A percentile compares a stretch with the other conserved stretches of the same genome.
Evolutionary conservation across 2,329 filamentous ascomycete genomes (phyloP).

Genomic region (Fusarium nodosum): DNA sequence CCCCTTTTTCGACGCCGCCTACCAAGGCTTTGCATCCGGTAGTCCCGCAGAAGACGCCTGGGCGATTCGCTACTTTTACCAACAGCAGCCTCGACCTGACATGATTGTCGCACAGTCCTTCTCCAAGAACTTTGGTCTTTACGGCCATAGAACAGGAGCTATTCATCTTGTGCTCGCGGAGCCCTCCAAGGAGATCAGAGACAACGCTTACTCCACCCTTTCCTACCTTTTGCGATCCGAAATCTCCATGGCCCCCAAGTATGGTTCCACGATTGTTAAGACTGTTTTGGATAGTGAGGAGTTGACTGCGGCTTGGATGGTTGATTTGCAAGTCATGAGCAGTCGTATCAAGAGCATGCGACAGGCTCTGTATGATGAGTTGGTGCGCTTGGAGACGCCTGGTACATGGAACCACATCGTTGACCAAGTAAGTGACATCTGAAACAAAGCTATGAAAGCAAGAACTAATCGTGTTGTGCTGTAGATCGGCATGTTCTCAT

Average conservation of each 20-base stretch:
- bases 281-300: slow-evolving; percentile 83
- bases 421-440: slow-evolving; percentile 63
- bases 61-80: slow-evolving; percentile 91
- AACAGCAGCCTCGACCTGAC: slow-evolving; percentile 72
- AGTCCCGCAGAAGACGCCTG: slow-evolving; percentile 86
- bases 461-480: background rate
- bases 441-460: fast-evolving
- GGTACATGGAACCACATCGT: slow-evolving; percentile 97
- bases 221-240: slow-evolving; percentile 87
- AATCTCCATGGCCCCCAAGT: slow-evolving; percentile 95
- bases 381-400: slow-evolving; percentile 88
- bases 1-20: slow-evolving; percentile 97
- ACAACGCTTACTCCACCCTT: slow-evolving; percentile 33
- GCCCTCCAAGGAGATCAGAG: slow-evolving; percentile 75
- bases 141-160: slow-evolving; percentile 93
- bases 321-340: slow-evolving; percentile 91
- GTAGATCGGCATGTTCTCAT: slow-evolving; percentile 98
- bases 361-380: slow-evolving; percentile 77
- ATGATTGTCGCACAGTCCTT: slow-evolving; percentile 92
- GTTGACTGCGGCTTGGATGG: slow-evolving; percentile 91
- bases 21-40: slow-evolving; percentile 97
- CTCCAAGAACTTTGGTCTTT: slow-evolving; percentile 98
- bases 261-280: slow-evolving; percentile 88
- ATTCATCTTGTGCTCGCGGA: slow-evolving; percentile 93
- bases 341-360: slow-evolving; percentile 95